Evolutionary conservation across 345 rosid species (phyloP).

Genomic region (Eucalyptus polybractea): DNA sequence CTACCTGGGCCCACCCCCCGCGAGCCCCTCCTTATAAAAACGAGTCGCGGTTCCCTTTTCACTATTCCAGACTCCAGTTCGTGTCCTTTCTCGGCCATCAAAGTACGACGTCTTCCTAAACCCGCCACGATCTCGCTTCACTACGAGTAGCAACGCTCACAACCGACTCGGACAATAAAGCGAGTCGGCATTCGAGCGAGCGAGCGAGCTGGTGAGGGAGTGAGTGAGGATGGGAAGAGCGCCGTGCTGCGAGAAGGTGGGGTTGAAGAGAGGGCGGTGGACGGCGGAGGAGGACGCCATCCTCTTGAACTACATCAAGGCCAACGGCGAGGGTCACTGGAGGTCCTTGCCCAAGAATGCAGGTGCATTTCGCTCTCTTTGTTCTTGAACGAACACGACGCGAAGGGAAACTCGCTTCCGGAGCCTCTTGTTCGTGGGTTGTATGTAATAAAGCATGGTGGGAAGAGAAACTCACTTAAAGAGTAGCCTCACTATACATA

Average conservation of each 20-base stretch:
- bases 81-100: background rate
- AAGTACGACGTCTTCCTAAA: background rate
- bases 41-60: background rate
- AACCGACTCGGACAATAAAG: background rate
- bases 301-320: slow-evolving; percentile 27
- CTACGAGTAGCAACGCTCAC: background rate
- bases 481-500: background rate
- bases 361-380: slow-evolving; percentile 2
- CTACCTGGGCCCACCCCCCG: background rate
- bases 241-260: slow-evolving; percentile 61
- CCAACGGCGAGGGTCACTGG: slow-evolving; percentile 61
- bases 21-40: background rate
- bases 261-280: slow-evolving; percentile 59
- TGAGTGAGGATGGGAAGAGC: slow-evolving; percentile 46
- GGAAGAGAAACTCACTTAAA: background rate
- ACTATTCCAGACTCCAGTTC: background rate
- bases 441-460: no score
- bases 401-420: background rate
- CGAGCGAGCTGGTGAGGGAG: background rate
- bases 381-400: background rate
- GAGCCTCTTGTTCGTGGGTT: no score
- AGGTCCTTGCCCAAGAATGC: slow-evolving; percentile 60
- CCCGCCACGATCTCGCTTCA: background rate
- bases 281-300: slow-evolving; percentile 45
- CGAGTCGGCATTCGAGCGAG: background rate